Conservation (phyloP, 2,329 filamentous ascomycete species). For the Calonectria crousiana region DNA sequence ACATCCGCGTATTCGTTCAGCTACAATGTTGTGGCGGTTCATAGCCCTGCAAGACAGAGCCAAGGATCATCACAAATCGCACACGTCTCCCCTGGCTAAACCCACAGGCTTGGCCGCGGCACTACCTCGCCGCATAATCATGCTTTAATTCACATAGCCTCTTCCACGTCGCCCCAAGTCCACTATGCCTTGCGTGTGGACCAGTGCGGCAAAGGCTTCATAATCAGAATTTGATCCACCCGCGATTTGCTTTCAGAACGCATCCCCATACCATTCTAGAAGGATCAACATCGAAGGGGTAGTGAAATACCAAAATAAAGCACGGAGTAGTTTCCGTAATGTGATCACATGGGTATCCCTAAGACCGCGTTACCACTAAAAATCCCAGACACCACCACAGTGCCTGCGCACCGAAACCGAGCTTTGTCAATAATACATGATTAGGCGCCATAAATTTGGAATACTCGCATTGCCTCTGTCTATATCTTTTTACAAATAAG, state of each 20-base stretch:
- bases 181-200: background rate
- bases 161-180: background rate
- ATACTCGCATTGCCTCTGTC: background rate
- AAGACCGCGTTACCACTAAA: background rate
- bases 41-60: background rate
- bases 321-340: background rate
- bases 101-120: background rate
- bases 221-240: background rate
- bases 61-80: background rate
- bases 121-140: conserved; percentile 3
- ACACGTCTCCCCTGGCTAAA: conserved; percentile 9
- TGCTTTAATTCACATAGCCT: background rate
- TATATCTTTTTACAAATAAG: background rate
- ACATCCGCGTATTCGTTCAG: conserved; percentile 15
- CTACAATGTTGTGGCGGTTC: conserved; percentile 11
- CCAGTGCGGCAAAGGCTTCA: background rate
- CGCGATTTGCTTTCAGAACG: background rate
- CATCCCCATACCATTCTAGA: background rate
- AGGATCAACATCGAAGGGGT: background rate
- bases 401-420: background rate
- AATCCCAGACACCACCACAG: background rate
- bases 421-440: background rate
- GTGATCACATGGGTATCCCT: background rate
- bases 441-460: background rate
- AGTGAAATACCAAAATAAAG: background rate